Base-by-base conservation (phyloP, 208 protist species). In the Herpetomonas muscarum region DNA sequence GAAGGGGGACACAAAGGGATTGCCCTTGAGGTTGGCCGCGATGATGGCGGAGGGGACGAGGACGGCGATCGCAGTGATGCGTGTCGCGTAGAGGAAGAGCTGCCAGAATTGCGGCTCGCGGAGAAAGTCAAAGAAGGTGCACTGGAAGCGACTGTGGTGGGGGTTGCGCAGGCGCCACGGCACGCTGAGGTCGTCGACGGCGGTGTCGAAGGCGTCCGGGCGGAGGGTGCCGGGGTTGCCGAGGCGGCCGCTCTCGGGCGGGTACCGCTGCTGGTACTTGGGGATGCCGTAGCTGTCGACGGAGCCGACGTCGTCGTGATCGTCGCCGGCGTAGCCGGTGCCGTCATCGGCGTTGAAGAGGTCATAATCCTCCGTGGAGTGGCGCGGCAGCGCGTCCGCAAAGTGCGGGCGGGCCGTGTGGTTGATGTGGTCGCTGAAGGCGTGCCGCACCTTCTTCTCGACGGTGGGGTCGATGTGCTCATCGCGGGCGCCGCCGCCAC, bases 11-110 rank as follows among this genome's bases (percentile, higher is more conserved):
- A 87, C 58, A 67, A 94, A 89, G 1, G 84, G 84, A 19, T 52
- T 82, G 44, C 64, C 37, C 13, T 70, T 67, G 17, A 87, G 49
- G 6, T 58, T 25, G 3, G 76, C 66, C 1, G 79, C 82, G 48
- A 92, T 89, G 51, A 94, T 54, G 29, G 69, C 66, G 24, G 74
- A 65, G 2, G 84, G 79, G 25, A 90, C 46, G 0, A 94, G 68
- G 19, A 90, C 68, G 24, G 70, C 77, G 32, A 90, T 41, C 17
- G 61, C 54, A 15, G 88, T 90, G 36, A 94, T 72, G 49, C 88
- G 84, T 7, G 69, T 58, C 26, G 88, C 79, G 53, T 87, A 92
- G 66, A 91, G 80, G 30, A 90, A 55, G 46, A 87, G 85, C 19
- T 64, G 55, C 88, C 88, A 94, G 60, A 94, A 94, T 46, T 87